A percentile compares a stretch with the other conserved stretches of the same genome.
Evolutionary conservation across 306 rosid species (phyloP).

Genomic region (Morella rubra): DNA sequence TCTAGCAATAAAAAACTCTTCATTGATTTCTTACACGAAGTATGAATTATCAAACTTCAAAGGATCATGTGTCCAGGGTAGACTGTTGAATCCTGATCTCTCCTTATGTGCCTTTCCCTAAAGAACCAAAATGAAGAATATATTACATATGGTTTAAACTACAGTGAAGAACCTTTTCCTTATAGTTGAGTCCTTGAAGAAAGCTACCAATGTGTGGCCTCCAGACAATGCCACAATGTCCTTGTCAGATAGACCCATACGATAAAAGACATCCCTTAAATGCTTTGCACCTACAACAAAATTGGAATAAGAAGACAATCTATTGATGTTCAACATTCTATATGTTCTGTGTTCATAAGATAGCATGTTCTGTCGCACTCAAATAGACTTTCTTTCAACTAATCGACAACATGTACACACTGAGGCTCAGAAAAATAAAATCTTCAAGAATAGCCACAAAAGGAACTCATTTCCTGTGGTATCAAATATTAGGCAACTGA

Average conservation of each 20-base stretch:
- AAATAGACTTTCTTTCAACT: not conserved
- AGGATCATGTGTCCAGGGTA: constrained; percentile 66
- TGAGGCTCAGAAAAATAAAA: not conserved
- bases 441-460: not conserved
- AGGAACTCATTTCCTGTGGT: not conserved
- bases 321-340: not conserved
- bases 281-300: constrained; percentile 60
- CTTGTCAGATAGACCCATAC: constrained; percentile 71
- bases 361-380: not conserved
- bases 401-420: not conserved
- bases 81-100: constrained; percentile 78
- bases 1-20: not conserved
- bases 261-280: constrained; percentile 60
- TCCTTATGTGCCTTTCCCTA: constrained; percentile 80
- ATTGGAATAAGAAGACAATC: not conserved
- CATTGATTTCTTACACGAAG: constrained; percentile 54
- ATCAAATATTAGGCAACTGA: no score
- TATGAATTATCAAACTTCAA: constrained; percentile 83
- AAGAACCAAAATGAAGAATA: constrained; percentile 14
- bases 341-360: not conserved
- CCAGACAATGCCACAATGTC: constrained; percentile 92
- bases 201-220: constrained; percentile 81
- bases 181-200: constrained; percentile 15
- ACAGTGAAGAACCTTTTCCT: not conserved
- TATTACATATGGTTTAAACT: constrained; percentile 1